Evolutionary conservation across 345 rosid species (phyloP).

Genomic region (Carallia brachiata): DNA sequence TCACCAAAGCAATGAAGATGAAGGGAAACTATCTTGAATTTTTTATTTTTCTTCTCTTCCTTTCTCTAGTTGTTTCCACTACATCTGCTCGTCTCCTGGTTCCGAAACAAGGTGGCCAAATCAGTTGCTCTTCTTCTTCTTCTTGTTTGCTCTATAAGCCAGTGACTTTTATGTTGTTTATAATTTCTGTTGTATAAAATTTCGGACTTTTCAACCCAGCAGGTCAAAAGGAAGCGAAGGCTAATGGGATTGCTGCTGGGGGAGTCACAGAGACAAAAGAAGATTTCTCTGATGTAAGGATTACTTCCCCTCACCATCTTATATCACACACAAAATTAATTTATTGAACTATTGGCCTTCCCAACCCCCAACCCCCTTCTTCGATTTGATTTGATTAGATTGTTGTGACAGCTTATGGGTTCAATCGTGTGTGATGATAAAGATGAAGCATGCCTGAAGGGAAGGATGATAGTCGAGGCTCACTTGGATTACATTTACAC

Average conservation of each 20-base stretch:
- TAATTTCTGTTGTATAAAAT: too few relatives aligned
- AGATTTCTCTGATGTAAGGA: background rate
- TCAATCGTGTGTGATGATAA: conserved; percentile 39
- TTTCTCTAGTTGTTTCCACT: conserved; percentile 13
- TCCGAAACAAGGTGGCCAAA: conserved; percentile 22
- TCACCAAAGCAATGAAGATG: conserved; percentile 6
- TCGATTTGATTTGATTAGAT: too few relatives aligned
- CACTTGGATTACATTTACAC: conserved; percentile 89
- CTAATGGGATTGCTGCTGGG: background rate
- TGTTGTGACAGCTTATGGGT: conserved; percentile 50
- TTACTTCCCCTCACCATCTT: too few relatives aligned
- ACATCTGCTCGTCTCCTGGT: conserved; percentile 30
- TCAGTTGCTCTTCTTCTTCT: background rate
- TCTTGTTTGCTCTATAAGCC: background rate
- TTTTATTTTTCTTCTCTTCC: conserved; percentile 16
- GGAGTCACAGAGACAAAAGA: conserved; percentile 9
- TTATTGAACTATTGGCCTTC: too few relatives aligned
- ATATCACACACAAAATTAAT: too few relatives aligned
- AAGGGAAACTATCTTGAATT: conserved; percentile 3
- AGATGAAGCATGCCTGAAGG: conserved; percentile 57
- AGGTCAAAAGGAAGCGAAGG: conserved; percentile 20
- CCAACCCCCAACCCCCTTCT: too few relatives aligned
- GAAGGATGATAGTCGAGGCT: conserved; percentile 70
- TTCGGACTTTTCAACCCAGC: background rate
- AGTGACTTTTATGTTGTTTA: background rate